Base-by-base conservation (phyloP, 345 rosid species). In the Cardamine resedifolia region DNA sequence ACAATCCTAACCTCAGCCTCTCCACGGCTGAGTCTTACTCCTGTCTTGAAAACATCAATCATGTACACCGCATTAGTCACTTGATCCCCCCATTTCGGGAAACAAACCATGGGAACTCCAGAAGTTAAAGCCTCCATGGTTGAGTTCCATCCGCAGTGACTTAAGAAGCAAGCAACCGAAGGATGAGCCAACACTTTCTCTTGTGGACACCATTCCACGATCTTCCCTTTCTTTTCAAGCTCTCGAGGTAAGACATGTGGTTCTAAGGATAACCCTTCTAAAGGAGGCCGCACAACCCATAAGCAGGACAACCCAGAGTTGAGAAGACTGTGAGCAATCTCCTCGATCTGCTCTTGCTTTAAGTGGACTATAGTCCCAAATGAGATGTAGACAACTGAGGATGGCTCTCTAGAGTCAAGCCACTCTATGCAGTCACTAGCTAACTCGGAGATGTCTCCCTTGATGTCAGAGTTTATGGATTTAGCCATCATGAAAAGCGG, bases 71-170 rank as follows among this genome's bases (percentile, higher is more conserved):
- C 91, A 19, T 92, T 53, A 0, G 95, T 87, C 21, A 86, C 96
- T 68, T 90, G 96, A 80, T 92, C 98, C 0, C 90, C 92, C 95
- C 92, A 89, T 55, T 80, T 87, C 1, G 96, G 95, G 47, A 84
- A 88, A 9, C 87, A 85, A 21, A 88, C 52, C 14, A 88, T 72
- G 0, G 96, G 96, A 76, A 84, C 57, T 2, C 92, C 96, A 0
- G 82, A 83, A 1, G 90, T 45, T 11, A 91, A 49, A 5, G 95
- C 78, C 68, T 90, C 92, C 82, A 88, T 78, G 0, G 89, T 71
- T 6, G 92, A 74, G 34, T 66, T 66, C 78, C 78, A 74, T 4
- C 78, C 73, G 6, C 78, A 66, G 3, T 74, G 73, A n/a, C 47
- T 74, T 27, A 73, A 1, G 41, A 74, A 74, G 39, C 78, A 66